A percentile compares a stretch with the other conserved stretches of the same genome.
These are phyloP conservation scores for Syzygium jambos DNA, from an alignment of 345 rosid species.

Conservation along the genomic window DNA sequence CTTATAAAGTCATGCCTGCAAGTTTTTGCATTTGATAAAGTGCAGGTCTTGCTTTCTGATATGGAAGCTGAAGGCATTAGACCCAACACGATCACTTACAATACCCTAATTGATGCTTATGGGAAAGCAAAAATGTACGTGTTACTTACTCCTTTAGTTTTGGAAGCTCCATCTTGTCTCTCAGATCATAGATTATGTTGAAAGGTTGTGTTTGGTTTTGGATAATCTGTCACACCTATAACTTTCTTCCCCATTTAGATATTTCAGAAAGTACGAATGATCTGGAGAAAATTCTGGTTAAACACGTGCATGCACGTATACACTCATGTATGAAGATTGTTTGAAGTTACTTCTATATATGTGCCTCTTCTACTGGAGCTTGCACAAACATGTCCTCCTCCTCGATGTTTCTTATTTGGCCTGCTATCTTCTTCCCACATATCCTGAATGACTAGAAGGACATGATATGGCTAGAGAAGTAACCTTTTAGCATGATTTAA, in stretches of 20 bases:
- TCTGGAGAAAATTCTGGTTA: not conserved
- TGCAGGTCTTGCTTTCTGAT: conserved; percentile 54
- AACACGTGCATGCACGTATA: not conserved
- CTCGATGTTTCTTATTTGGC: not conserved
- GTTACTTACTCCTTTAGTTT: not conserved
- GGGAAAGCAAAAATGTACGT: conserved; percentile 76
- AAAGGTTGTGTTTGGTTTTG: not conserved
- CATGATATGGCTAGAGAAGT: conserved; percentile 1
- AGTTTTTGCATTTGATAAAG: conserved; percentile 56
- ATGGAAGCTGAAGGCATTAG: conserved; percentile 60
- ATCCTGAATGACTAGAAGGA: not conserved
- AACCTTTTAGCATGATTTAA: conserved; percentile 15
- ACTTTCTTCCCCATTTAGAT: not conserved
- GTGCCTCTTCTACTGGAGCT: not conserved
- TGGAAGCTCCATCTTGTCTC: conserved; percentile 6
- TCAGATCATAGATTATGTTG: not conserved
- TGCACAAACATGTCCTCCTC: not conserved
- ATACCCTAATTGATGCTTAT: conserved; percentile 79
- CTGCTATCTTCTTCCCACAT: not conserved
- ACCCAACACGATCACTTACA: conserved; percentile 75
- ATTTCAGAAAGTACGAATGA: not conserved
- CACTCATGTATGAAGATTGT: not conserved
- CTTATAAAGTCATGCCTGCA: conserved; percentile 86
- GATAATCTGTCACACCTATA: not conserved
- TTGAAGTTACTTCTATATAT: not conserved